Base-by-base conservation (phyloP, 495 filamentous ascomycete genomes). In the Aspergillus avenaceus region DNA sequence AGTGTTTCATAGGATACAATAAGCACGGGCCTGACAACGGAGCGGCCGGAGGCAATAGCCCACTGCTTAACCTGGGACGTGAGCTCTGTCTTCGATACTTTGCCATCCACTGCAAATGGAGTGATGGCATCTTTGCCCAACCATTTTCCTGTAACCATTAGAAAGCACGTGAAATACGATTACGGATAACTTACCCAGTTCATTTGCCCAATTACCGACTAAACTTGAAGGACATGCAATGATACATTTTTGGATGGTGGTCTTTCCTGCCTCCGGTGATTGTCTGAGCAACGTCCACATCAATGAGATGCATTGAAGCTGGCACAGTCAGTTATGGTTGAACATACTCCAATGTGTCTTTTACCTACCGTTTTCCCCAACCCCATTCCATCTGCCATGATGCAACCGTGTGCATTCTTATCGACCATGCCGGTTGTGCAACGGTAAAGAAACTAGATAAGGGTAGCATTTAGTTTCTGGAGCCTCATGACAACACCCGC, bases 351-450 rank as follows among this genome's bases (percentile, higher is more conserved):
- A 8, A 25, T 18, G 16, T 37, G 13, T 27, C 28, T 11, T 19
- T 29, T 70, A 40, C n/a, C n/a, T 73, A 95, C 76, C 11, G 93
- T 99, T 72, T 99, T 99, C 38, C 93, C 93, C 26, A 99, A 69
- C 37, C 93, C 93, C 93, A 99, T 99, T 59, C 96, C 93, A 63
- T 99, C 93, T 55, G 93, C 93, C 93, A 99, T 99, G 64, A 99
- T 99, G 64, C 93, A 97, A 0, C 93, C 93, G 69, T 97, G 88
- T 19, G 95, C 95, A 49, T 91, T 93, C 36, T 84, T 80, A 62
- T 99, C 93, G 55, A 97, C 84, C 79, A 97, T 77, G 5, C 93
- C 93, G 21, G 92, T 97, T 16, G 90, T 90, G 64, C 88, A 95
- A 45, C 81, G 78, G 66, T 97, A 99, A 72, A 99, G 82, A 61